phyloP scores from a whole-genome alignment of 2,329 filamentous ascomycete species.

The Fragosphaeria purpurea region DNA sequence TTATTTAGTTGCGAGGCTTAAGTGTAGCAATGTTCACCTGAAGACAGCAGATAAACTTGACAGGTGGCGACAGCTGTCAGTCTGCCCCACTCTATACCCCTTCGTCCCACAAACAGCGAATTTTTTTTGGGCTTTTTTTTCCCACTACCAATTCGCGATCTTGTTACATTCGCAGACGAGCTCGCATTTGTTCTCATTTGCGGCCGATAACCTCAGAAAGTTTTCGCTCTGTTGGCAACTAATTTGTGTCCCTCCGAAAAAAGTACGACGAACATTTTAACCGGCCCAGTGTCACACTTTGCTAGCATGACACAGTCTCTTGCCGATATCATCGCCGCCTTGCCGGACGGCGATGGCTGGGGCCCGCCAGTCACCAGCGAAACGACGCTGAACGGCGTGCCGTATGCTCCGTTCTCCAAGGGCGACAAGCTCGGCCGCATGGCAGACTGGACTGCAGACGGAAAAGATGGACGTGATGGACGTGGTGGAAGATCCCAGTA shows the following conservation, averaged over 20 bases:
- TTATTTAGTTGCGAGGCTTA: too few relatives aligned
- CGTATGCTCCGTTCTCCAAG: constrained; percentile 97
- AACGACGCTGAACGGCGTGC: constrained; percentile 86
- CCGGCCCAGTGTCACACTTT: too few relatives aligned
- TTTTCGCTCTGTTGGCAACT: neutral
- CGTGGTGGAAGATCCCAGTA: constrained; percentile 77
- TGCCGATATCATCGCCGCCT: constrained; percentile 55
- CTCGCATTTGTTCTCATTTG: neutral
- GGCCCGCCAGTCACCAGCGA: constrained; percentile 74
- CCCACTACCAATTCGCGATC: too few relatives aligned
- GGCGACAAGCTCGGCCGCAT: constrained; percentile 97
- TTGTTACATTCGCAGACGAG: neutral
- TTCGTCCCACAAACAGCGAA: constrained; percentile 8
- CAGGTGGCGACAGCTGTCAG: constrained; percentile 6
- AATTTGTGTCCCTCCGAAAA: neutral
- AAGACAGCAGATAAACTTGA: neutral
- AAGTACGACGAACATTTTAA: neutral
- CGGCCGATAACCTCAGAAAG: neutral
- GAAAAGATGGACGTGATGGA: constrained; percentile 67
- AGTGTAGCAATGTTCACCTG: neutral
- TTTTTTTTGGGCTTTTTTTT: neutral
- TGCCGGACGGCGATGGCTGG: constrained; percentile 74
- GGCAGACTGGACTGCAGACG: constrained; percentile 93
- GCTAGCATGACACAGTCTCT: constrained; percentile 22
- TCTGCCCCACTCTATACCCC: neutral